These are phyloP conservation scores for Rhodamnia rubescens DNA, from an alignment of 345 rosid genomes.

Conservation along the genomic window DNA sequence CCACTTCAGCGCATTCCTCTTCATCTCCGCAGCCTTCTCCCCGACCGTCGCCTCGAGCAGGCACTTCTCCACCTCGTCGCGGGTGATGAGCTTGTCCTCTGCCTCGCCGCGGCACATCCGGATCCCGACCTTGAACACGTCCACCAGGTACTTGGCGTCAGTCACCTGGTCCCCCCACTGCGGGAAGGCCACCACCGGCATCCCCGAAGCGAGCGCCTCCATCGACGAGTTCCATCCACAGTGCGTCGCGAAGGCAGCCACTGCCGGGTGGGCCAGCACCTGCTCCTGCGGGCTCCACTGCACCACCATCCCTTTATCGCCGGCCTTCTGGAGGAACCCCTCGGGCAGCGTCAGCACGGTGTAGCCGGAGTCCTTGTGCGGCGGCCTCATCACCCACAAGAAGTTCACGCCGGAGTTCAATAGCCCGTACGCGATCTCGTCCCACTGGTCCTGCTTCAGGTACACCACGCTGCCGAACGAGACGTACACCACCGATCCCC, in stretches of 20 bases:
- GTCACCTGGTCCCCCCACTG: constrained; percentile 92
- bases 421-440: constrained; percentile 62
- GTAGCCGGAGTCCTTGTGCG: constrained; percentile 18
- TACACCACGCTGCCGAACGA: constrained; percentile 64
- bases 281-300: constrained; percentile 77
- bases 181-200: constrained; percentile 60
- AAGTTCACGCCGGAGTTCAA: constrained; percentile 44
- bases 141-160: constrained; percentile 51
- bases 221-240: constrained; percentile 92
- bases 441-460: constrained; percentile 56
- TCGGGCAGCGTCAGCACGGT: constrained; percentile 39
- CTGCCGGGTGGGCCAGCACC: constrained; percentile 55
- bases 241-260: constrained; percentile 70
- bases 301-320: constrained; percentile 46
- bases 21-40: constrained; percentile 40
- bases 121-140: constrained; percentile 51
- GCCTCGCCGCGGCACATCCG: constrained; percentile 63
- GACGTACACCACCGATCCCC: constrained; percentile 64
- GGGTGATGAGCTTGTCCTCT: constrained; percentile 33
- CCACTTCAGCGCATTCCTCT: constrained; percentile 53
- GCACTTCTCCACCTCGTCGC: constrained; percentile 63
- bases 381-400: constrained; percentile 71
- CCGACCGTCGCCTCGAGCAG: constrained; percentile 43
- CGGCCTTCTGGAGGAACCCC: constrained; percentile 41
- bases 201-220: constrained; percentile 58